A percentile compares a stretch with the other conserved stretches of the same genome.
phyloP scores from a whole-genome alignment of 208 protist species.

The Polymyxa betae region DNA sequence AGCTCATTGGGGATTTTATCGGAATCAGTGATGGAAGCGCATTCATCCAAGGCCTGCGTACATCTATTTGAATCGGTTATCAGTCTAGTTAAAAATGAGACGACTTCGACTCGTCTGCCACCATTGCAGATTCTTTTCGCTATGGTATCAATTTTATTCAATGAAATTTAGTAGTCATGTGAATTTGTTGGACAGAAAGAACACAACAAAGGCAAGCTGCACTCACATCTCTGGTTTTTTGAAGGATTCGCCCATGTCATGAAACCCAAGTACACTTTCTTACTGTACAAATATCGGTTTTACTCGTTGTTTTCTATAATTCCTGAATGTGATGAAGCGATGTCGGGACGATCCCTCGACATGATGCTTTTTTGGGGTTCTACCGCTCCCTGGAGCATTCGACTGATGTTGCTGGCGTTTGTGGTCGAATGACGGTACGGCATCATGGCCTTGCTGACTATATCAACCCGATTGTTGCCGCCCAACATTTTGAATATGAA shows the following conservation, averaged over 20 bases:
- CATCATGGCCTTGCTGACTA: slow-evolving; percentile 33
- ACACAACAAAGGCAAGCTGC: slow-evolving; percentile 12
- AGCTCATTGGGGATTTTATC: slow-evolving; percentile 46
- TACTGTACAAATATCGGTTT: background rate
- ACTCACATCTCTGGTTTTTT: slow-evolving; percentile 54
- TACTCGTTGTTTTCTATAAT: background rate
- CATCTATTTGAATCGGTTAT: slow-evolving; percentile 49
- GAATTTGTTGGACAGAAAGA: background rate
- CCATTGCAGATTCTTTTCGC: background rate
- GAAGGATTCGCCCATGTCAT: slow-evolving; percentile 46
- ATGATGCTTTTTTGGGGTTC: slow-evolving; percentile 43
- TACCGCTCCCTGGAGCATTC: slow-evolving; percentile 11
- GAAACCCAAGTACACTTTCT: slow-evolving; percentile 45
- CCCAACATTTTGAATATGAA: slow-evolving; percentile 45
- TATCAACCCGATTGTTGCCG: slow-evolving; percentile 24
- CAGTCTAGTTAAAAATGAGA: background rate
- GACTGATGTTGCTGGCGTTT: slow-evolving; percentile 29
- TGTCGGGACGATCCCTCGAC: background rate
- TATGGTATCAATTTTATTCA: background rate
- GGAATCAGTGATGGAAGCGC: background rate
- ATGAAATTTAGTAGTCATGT: background rate
- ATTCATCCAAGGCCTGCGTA: background rate
- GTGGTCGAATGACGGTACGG: slow-evolving; percentile 36
- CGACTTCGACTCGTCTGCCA: background rate
- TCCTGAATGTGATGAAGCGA: background rate